Evolutionary conservation across 495 filamentous ascomycete genomes (phyloP).

Genomic region (Hyphodiscus hymeniophilus): DNA sequence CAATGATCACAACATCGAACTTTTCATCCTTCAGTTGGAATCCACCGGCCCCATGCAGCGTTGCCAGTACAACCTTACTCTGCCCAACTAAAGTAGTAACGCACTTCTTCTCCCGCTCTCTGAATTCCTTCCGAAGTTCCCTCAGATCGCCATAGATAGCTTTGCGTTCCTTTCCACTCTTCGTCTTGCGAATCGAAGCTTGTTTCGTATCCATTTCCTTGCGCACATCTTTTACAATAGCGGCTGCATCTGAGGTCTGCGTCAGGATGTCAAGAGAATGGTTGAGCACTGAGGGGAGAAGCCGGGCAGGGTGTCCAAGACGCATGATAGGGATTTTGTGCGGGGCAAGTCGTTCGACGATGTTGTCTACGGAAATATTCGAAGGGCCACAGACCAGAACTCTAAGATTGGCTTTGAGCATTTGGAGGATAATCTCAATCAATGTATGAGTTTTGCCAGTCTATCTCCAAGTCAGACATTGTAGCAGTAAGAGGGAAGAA

Average conservation of each 20-base stretch:
- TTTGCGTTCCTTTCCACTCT: conserved; percentile 67
- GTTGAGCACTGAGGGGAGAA: conserved; percentile 79
- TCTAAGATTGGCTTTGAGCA: conserved; percentile 60
- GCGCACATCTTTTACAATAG: conserved; percentile 85
- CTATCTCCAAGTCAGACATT: conserved; percentile 20
- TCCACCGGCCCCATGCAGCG: conserved; percentile 86
- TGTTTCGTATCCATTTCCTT: conserved; percentile 92
- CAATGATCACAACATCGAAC: conserved; percentile 93
- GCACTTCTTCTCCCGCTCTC: conserved; percentile 75
- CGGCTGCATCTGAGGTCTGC: conserved; percentile 78
- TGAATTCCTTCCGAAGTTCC: conserved; percentile 79
- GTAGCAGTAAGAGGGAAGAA: neutral
- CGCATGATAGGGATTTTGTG: conserved; percentile 81
- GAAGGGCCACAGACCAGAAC: conserved; percentile 91
- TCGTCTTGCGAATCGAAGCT: conserved; percentile 77
- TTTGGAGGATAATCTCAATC: conserved; percentile 87
- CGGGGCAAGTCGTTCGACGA: conserved; percentile 84
- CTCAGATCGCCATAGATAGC: conserved; percentile 81
- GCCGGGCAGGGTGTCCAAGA: conserved; percentile 84
- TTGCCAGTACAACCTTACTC: conserved; percentile 85
- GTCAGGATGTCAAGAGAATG: conserved; percentile 93
- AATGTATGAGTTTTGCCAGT: conserved; percentile 97
- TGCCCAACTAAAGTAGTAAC: conserved; percentile 63
- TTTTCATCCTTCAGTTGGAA: conserved; percentile 69
- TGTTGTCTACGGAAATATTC: conserved; percentile 97